Base-by-base conservation (phyloP, 2,329 filamentous ascomycete genomes). In the Lecanoromycetidae sp. region DNA sequence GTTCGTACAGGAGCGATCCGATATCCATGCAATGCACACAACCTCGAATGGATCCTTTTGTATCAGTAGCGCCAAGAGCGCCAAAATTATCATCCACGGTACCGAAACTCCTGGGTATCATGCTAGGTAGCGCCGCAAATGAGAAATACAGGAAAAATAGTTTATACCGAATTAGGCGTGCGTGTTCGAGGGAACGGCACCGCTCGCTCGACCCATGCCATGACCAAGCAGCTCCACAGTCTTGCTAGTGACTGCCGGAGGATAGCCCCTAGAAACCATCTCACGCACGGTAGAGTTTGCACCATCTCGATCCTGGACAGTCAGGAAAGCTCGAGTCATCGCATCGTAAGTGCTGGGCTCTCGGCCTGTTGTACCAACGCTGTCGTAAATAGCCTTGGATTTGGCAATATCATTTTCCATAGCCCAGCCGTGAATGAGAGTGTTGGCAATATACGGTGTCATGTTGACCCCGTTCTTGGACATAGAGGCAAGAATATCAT, bases 331-430 rank as follows among this genome's bases (percentile, higher is more conserved):
- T 37, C 91, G 77, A 4, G 88, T 94, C 91, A 98, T 98, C 33
- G 90, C 88, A 68, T 98, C 91, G 64, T 98, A 98, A 4, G 91
- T 98, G 71, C 87, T 95, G 3, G 91, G 91, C 70, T 98, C 91
- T 48, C 91, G 81, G 68, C 82, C 87, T 46, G 80, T 76, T 23
- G 78, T 75, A 7, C 80, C 77, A 3, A 98, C 80, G n/a, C 76
- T 73, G 50, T 84, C 75, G 61, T 94, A 98, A 52, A 95, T 80
- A 20, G 75, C 69, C 60, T 81, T 79, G 15, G 87, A 85, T 65
- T 87, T 88, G 51, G 70, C 66, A 36, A 96, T 84, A 54, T 93
- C 76, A 66, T 83, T 82, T 62, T 84, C 84, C 12, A 82, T 76
- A 19, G 90, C 86, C 90, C 91, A 98, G 54, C 91, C 91, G 61